These are phyloP conservation scores for Termitomyces heimii DNA, from an alignment of 768 basidiomycete genomes.

Conservation along the genomic window DNA sequence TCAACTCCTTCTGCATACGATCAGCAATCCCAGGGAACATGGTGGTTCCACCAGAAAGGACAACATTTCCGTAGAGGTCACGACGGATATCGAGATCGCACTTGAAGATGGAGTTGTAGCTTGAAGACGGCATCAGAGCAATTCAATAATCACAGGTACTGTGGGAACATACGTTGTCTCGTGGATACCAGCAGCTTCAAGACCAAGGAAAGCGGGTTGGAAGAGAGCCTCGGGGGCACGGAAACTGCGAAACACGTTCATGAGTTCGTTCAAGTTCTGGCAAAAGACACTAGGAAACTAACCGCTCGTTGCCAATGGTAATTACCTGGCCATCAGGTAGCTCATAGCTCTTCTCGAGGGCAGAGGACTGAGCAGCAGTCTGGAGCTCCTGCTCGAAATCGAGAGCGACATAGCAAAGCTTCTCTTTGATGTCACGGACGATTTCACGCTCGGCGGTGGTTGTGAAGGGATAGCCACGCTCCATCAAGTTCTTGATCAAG, in stretches of 20 bases:
- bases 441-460: conserved; percentile 93
- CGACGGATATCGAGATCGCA: conserved; percentile 86
- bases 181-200: conserved; percentile 88
- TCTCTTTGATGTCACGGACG: conserved; percentile 96
- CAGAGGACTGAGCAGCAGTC: conserved; percentile 83
- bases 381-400: conserved; percentile 94
- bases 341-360: conserved; percentile 91
- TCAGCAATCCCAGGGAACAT: conserved; percentile 97
- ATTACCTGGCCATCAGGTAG: conserved; percentile 92
- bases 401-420: conserved; percentile 91
- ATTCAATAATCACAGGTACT: neutral
- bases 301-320: conserved; percentile 91
- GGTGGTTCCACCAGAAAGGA: conserved; percentile 85
- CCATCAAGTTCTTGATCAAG: conserved; percentile 79
- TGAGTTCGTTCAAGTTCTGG: conserved; percentile 41
- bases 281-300: conserved; percentile 51
- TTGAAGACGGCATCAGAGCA: conserved; percentile 29
- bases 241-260: conserved; percentile 58
- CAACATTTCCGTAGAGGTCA: conserved; percentile 75
- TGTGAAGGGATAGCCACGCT: conserved; percentile 92
- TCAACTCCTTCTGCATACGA: conserved; percentile 94
- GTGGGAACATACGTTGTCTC: conserved; percentile 64
- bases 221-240: conserved; percentile 92
- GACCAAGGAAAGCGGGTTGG: conserved; percentile 87
- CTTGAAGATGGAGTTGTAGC: conserved; percentile 79